These are phyloP conservation scores for Fusarium poae DNA, from an alignment of 2,329 filamentous ascomycete species.

Conservation along the genomic window DNA sequence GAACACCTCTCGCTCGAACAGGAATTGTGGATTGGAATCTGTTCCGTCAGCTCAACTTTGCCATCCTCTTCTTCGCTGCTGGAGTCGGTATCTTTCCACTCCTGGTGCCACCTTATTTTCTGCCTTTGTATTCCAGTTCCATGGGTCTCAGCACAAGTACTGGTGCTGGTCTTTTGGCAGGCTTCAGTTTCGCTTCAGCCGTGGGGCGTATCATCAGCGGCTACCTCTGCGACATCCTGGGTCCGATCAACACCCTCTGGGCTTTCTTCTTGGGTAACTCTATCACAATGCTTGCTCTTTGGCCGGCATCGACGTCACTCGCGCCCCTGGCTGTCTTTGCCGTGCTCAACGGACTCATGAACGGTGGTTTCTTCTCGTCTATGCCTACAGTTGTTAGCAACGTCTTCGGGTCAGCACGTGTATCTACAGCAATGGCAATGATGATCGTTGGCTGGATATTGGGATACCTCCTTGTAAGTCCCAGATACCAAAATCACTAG, in stretches of 20 bases:
- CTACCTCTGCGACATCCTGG: constrained; percentile 65
- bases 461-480: constrained; percentile 70
- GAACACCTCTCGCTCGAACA: constrained; percentile 40
- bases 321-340: constrained; percentile 68
- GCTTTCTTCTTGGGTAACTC: constrained; percentile 65
- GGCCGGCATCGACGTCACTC: constrained; percentile 69
- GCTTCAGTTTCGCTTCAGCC: constrained; percentile 72
- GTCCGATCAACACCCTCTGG: constrained; percentile 68
- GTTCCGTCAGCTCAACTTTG: constrained; percentile 65
- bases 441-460: constrained; percentile 71
- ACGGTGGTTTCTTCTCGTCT: constrained; percentile 73
- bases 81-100: constrained; percentile 71
- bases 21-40: constrained; percentile 66
- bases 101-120: constrained; percentile 72
- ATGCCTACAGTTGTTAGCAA: constrained; percentile 73
- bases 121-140: constrained; percentile 67
- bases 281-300: constrained; percentile 70
- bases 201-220: constrained; percentile 68
- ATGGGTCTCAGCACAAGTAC: constrained; percentile 66
- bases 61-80: constrained; percentile 65
- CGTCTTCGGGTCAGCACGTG: constrained; percentile 67
- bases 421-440: constrained; percentile 72
- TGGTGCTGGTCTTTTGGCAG: constrained; percentile 70
- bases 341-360: constrained; percentile 70
- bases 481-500: rapidly evolving